These are phyloP conservation scores for Penicillium sp. DNA, from an alignment of 2,329 filamentous ascomycete species.

Conservation along the genomic window DNA sequence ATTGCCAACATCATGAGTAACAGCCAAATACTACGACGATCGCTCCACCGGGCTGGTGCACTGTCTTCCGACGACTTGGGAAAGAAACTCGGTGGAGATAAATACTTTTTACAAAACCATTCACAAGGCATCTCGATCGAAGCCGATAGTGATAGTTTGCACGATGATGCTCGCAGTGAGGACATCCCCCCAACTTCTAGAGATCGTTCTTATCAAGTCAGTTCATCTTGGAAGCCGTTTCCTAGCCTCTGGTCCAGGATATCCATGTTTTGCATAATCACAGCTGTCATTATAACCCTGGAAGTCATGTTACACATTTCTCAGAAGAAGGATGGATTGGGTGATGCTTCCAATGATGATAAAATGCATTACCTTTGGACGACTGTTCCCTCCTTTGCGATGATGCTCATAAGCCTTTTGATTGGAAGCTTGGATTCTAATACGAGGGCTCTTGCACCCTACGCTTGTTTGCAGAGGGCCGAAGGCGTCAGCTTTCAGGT, in stretches of 20 bases:
- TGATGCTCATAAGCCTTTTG: slow-evolving; percentile 3
- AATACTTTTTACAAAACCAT: neutral
- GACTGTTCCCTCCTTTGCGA: slow-evolving; percentile 7
- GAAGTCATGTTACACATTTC: slow-evolving; percentile 13
- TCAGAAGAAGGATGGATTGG: slow-evolving; percentile 9
- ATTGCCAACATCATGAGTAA: slow-evolving; percentile 7
- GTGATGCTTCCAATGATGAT: neutral
- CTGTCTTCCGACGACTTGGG: neutral
- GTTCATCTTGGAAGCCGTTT: slow-evolving; percentile 7
- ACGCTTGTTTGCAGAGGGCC: slow-evolving; percentile 1
- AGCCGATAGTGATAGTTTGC: neutral
- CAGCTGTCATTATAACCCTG: neutral
- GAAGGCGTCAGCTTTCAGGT: neutral
- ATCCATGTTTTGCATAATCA: slow-evolving; percentile 2
- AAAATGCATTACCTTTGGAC: slow-evolving; percentile 16
- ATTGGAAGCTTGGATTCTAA: slow-evolving; percentile 12
- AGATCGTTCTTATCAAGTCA: neutral
- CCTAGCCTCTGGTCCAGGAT: neutral
- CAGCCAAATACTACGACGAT: slow-evolving; percentile 4
- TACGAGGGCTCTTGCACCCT: slow-evolving; percentile 9
- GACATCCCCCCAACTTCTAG: neutral
- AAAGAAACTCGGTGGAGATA: neutral
- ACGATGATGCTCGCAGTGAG: neutral
- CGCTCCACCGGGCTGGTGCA: slow-evolving; percentile 4
- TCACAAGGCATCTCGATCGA: neutral